phyloP scores from a whole-genome alignment of 208 protist genomes.

The Trypanosoma vivax region DNA sequence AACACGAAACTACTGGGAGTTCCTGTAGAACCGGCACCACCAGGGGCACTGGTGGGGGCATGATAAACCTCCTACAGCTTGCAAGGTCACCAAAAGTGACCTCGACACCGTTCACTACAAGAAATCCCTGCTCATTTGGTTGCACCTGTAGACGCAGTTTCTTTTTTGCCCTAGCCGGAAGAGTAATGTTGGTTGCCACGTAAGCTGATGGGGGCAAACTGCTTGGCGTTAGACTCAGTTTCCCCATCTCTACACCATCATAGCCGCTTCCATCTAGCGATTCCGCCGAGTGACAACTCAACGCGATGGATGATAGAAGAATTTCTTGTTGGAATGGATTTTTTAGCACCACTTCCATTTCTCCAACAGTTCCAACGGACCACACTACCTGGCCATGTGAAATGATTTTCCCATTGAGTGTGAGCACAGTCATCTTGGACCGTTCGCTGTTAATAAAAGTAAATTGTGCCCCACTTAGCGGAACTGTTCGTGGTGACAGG shows the following conservation, averaged over 20 bases:
- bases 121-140: slow-evolving; percentile 48
- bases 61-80: slow-evolving; percentile 22
- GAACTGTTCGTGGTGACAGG: slow-evolving; percentile 71
- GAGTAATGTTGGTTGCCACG: slow-evolving; percentile 38
- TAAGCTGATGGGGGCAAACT: slow-evolving; percentile 54
- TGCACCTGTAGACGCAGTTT: slow-evolving; percentile 60
- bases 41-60: slow-evolving; percentile 34
- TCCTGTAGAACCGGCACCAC: slow-evolving; percentile 65
- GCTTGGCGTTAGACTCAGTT: slow-evolving; percentile 5
- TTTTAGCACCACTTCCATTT: slow-evolving; percentile 57
- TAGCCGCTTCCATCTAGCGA: slow-evolving; percentile 5
- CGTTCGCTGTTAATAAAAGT: slow-evolving; percentile 85
- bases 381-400: slow-evolving; percentile 65
- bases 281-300: slow-evolving; percentile 35
- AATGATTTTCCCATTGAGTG: slow-evolving; percentile 69
- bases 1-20: slow-evolving; percentile 73
- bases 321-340: slow-evolving; percentile 61
- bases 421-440: slow-evolving; percentile 77
- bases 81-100: slow-evolving; percentile 29
- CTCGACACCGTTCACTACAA: slow-evolving; percentile 62
- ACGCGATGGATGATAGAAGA: slow-evolving; percentile 37
- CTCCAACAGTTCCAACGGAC: slow-evolving; percentile 71
- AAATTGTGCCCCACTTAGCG: slow-evolving; percentile 75
- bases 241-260: neutral
- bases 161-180: slow-evolving; percentile 37